Evolutionary conservation across 2,329 filamentous ascomycete genomes (phyloP), one percentile per base, ranked within the genome.

Genomic region (Delphinella strobiligena): DNA sequence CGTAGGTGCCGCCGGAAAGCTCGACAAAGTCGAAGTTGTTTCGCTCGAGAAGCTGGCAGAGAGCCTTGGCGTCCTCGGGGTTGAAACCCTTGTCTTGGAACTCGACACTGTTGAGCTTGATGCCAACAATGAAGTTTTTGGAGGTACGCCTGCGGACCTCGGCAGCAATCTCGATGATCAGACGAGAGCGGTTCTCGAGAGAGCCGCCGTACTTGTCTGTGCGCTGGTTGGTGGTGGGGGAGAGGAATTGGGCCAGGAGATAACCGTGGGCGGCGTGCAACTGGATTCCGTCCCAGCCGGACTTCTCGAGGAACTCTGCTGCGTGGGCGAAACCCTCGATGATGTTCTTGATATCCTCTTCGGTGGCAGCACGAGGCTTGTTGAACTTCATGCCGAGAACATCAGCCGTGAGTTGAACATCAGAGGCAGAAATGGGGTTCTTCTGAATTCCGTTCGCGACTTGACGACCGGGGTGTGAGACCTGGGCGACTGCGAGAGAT

Each of bases 401-500:
- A 14, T 57, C 47, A 4, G 57, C 59, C 45, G 62, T 54, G 15
- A 71, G 53, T 41, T 68, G 64, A 17, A 71, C 60, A 42, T 66
- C 68, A 12, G 63, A 69, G 1, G 72, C 71, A 2, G 63, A 68
- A 19, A 75, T 58, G 1, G 71, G 69, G 47, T 71, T 49, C 43
- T 60, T 54, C 43, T 74, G 65, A 30, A 75, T 61, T n/a, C 44
- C 47, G 22, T 50, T 50, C 10, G 58, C 49, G 9, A 64, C 64
- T 52, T 80, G 75, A 0, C 76, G 64, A 10, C 78, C 78, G 0
- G 78, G 74, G 52, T 82, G 78, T 43, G 65, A 70, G 43, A 82
- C 63, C 52, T 82, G 77, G 3, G 63, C 70, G 10, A 80, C 59
- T n/a, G 76, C 62, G 11, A 80, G 60, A 34, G 62, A 69, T 15